Percentiles rank a stretch among this genome's conserved stretches.
Conservation (phyloP, 1,284 basidiomycete genomes). For the Chalciporus piperatoides region DNA sequence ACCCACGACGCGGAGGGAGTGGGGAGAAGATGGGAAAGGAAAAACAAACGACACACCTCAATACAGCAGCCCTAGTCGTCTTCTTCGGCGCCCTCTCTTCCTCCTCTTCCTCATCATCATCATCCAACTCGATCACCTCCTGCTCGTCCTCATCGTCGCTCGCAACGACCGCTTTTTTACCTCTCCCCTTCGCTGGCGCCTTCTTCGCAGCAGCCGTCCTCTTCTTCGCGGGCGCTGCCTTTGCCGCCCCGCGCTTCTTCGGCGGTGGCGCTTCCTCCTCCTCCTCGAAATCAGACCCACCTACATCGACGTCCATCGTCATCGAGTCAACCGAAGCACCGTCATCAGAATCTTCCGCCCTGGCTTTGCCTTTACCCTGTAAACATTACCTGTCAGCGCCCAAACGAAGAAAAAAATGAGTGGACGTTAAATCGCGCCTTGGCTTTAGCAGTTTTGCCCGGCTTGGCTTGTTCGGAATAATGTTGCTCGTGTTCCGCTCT, state of each 20-base stretch:
- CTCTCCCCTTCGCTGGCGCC: not conserved
- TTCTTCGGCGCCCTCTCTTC: not conserved
- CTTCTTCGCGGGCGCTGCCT: conserved; percentile 46
- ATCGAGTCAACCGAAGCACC: conserved; percentile 75
- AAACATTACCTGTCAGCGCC: conserved; percentile 1
- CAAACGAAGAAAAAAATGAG: not conserved
- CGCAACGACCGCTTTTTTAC: not conserved
- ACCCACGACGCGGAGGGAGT: not conserved
- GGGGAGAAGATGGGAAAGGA: not conserved
- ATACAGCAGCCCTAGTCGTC: not conserved
- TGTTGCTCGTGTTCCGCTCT: conserved; percentile 64
- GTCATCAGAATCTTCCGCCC: conserved; percentile 46
- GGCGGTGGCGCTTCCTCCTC: conserved; percentile 39
- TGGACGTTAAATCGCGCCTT: conserved; percentile 34
- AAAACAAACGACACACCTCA: not conserved
- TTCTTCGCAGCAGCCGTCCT: conserved; percentile 37
- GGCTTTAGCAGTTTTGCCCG: conserved; percentile 35
- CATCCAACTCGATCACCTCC: not conserved
- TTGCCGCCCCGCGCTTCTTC: conserved; percentile 43
- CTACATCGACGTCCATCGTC: conserved; percentile 59
- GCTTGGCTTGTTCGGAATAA: conserved; percentile 46
- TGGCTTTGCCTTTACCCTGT: conserved; percentile 50
- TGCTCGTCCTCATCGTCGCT: not conserved
- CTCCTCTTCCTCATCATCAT: not conserved
- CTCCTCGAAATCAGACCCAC: conserved; percentile 45